Percentiles rank a stretch among this genome's conserved stretches.
Evolutionary conservation across 176 grass and related monocot genomes (phyloP).

Genomic region (Oryza coarctata): DNA sequence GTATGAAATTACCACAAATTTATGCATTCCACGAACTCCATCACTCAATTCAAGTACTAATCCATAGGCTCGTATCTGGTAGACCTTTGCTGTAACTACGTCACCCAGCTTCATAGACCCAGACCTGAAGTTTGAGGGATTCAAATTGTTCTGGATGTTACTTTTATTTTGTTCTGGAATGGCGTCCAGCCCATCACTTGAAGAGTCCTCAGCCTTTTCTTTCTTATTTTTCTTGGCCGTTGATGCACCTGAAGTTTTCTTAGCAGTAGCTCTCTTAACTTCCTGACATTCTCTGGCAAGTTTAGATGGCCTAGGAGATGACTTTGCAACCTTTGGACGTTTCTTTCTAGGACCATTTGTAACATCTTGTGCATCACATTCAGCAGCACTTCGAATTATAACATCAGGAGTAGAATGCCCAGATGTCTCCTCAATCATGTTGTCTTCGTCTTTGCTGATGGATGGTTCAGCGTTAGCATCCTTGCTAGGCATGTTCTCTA

Average conservation of each 20-base stretch:
- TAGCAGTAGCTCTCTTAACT: constrained; percentile 28
- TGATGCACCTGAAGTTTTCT: constrained; percentile 31
- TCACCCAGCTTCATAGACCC: constrained; percentile 74
- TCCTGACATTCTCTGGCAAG: not conserved
- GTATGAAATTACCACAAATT: constrained; percentile 75
- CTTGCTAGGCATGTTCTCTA: constrained; percentile 47
- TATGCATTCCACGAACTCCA: constrained; percentile 86
- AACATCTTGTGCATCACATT: constrained; percentile 70
- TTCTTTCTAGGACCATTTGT: constrained; percentile 40
- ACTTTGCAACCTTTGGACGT: constrained; percentile 49
- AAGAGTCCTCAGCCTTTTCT: constrained; percentile 24
- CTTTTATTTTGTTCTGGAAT: constrained; percentile 34
- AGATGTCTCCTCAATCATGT: constrained; percentile 27
- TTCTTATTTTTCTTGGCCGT: constrained; percentile 49
- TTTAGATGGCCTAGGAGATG: constrained; percentile 56
- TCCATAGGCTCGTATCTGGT: constrained; percentile 78
- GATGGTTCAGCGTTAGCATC: constrained; percentile 41
- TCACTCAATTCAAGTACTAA: constrained; percentile 82
- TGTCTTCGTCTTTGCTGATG: constrained; percentile 29
- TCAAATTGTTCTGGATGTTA: constrained; percentile 25
- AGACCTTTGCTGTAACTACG: constrained; percentile 72
- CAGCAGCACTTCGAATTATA: constrained; percentile 71
- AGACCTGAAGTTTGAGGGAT: constrained; percentile 26
- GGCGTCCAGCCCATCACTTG: constrained; percentile 22
- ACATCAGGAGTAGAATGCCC: constrained; percentile 52